These are phyloP conservation scores for Elaphomyces granulatus DNA, from an alignment of 495 filamentous ascomycete genomes.

Conservation along the genomic window DNA sequence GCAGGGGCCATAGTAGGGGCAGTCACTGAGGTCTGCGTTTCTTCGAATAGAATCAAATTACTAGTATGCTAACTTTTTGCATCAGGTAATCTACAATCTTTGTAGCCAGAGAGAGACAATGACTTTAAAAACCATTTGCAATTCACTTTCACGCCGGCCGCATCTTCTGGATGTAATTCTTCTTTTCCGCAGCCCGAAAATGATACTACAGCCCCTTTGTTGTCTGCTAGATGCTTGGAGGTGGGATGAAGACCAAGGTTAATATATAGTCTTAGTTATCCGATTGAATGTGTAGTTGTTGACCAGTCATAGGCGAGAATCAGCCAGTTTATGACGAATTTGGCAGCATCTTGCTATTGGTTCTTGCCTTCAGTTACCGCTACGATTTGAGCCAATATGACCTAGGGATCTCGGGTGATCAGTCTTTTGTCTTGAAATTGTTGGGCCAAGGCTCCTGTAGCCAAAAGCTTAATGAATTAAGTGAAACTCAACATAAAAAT, in stretches of 20 bases:
- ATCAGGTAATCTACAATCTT: conserved; percentile 58
- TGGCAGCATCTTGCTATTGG: conserved; percentile 68
- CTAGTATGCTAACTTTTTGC: background rate
- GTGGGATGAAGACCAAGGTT: conserved; percentile 79
- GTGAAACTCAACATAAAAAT: conserved; percentile 58
- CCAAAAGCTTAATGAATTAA: conserved; percentile 49
- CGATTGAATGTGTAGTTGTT: background rate
- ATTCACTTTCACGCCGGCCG: conserved; percentile 61
- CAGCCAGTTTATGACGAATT: conserved; percentile 97
- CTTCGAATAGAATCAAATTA: background rate
- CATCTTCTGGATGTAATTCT: conserved; percentile 71
- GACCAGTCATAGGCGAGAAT: conserved; percentile 48
- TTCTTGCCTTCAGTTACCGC: conserved; percentile 70
- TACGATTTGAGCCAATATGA: conserved; percentile 60
- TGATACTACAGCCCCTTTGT: conserved; percentile 71
- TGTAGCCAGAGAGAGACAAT: conserved; percentile 81
- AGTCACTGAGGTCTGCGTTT: conserved; percentile 52
- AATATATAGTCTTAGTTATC: background rate
- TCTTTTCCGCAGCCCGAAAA: conserved; percentile 63
- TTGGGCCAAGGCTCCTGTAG: conserved; percentile 47
- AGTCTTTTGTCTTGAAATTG: conserved; percentile 72
- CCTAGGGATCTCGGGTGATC: conserved; percentile 41
- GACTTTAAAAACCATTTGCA: conserved; percentile 74
- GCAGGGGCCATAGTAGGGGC: conserved; percentile 77
- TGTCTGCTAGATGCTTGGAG: conserved; percentile 75